Evolutionary conservation across 257 asterid species (phyloP).

Genomic region (Osmanthus fragrans): DNA sequence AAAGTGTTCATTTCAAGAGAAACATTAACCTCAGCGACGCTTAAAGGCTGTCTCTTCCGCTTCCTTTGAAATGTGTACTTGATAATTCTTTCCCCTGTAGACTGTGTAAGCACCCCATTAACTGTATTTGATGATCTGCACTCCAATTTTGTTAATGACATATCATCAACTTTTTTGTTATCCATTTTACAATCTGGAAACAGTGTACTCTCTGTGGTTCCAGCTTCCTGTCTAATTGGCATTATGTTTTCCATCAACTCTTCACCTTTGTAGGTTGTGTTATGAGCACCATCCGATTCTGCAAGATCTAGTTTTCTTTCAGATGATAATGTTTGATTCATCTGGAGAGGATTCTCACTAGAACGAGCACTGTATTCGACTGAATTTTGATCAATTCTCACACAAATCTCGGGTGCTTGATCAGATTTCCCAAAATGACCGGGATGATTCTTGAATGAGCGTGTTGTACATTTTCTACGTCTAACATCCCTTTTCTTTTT

Average conservation of each 20-base stretch:
- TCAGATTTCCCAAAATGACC: slow-evolving; percentile 21
- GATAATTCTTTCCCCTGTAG: slow-evolving; percentile 44
- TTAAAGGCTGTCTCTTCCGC: slow-evolving; percentile 50
- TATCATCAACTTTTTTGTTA: slow-evolving; percentile 30
- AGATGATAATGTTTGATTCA: slow-evolving; percentile 24
- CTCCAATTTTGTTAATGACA: slow-evolving; percentile 21
- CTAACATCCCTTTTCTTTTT: slow-evolving; percentile 58
- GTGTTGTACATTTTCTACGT: slow-evolving; percentile 24
- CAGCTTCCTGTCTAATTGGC: slow-evolving; percentile 30
- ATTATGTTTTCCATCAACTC: slow-evolving; percentile 26
- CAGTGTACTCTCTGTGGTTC: slow-evolving; percentile 23
- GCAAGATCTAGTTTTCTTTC: slow-evolving; percentile 23
- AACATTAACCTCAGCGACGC: slow-evolving; percentile 10
- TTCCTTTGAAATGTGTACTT: slow-evolving; percentile 75
- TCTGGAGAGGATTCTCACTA: slow-evolving; percentile 23
- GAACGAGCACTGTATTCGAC: slow-evolving; percentile 22
- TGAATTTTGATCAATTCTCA: slow-evolving; percentile 26
- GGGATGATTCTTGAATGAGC: slow-evolving; percentile 31
- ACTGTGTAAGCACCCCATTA: slow-evolving; percentile 25
- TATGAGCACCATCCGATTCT: slow-evolving; percentile 21
- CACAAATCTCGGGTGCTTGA: slow-evolving; percentile 23
- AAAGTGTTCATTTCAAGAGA: slow-evolving; percentile 26
- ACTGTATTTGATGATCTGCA: slow-evolving; percentile 22
- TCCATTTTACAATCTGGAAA: slow-evolving; percentile 34
- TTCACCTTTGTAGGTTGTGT: slow-evolving; percentile 20